A percentile compares a stretch with the other conserved stretches of the same genome.
Conservation (phyloP, 192 early-diverging fungal genomes). For the Rhizoclosmatium sp. region DNA sequence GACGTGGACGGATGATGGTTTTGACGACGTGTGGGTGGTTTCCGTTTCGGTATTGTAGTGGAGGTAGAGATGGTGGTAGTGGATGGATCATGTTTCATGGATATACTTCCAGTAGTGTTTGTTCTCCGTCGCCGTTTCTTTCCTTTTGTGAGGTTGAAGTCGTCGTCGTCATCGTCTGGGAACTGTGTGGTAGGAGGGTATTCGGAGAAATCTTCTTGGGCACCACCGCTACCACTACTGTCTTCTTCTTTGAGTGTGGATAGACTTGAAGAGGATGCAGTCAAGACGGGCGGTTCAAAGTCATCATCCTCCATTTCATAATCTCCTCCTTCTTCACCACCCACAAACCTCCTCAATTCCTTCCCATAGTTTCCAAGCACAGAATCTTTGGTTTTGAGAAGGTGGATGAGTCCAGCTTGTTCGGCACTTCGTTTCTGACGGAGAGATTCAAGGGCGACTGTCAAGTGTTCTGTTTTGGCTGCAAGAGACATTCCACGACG, state of each 20-base stretch:
- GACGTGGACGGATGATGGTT: too few relatives aligned
- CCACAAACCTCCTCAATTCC: slow-evolving; percentile 2
- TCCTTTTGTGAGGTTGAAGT: too few relatives aligned
- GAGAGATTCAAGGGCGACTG: neutral
- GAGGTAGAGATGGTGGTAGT: too few relatives aligned
- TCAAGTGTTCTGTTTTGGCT: neutral
- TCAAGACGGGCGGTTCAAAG: neutral
- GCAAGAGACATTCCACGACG: slow-evolving; percentile 4
- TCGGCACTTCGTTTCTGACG: neutral
- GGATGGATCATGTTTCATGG: too few relatives aligned
- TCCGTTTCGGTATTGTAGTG: too few relatives aligned
- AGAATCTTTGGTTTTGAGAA: neutral
- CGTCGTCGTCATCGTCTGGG: too few relatives aligned
- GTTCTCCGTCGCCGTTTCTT: too few relatives aligned
- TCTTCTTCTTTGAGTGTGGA: neutral
- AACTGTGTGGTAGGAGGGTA: too few relatives aligned
- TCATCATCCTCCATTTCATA: neutral
- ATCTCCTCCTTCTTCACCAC: neutral
- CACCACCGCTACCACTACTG: neutral
- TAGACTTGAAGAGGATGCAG: too few relatives aligned
- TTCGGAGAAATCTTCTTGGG: neutral
- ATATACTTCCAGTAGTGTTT: too few relatives aligned
- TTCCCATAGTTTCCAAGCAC: slow-evolving; percentile 7
- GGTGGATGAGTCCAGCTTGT: neutral
- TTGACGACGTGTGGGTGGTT: too few relatives aligned